Base-by-base conservation (phyloP, 768 basidiomycete species). In the Russula brevipes region DNA sequence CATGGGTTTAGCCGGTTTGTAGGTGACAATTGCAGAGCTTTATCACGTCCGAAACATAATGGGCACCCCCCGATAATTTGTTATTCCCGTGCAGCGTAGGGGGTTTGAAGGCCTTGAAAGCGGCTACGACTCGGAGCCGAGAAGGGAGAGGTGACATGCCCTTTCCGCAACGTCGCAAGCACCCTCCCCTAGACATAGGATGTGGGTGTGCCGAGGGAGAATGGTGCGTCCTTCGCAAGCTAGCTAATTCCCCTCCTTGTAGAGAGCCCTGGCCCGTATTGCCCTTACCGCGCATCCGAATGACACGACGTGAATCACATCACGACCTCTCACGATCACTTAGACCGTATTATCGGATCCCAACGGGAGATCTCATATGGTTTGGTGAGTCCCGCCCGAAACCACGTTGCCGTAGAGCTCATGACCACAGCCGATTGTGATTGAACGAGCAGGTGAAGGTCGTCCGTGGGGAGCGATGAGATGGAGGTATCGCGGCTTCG, bases 351-450 rank as follows among this genome's bases (percentile, higher is more conserved):
- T 61, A 88, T 98, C 69, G 97, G 96, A 6, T 98, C 97, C 72
- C 82, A 79, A 91, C 94, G 0, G 97, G 97, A n/a, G 97, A 99
- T 76, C 78, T 99, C 42, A 76, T 98, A 54, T 98, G 97, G 97
- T 79, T 98, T 59, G 95, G 95, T 90, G 66, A 66, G 81, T 47
- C 31, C 9, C 17, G 19, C 19, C 16, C 54, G 33, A 49, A 36
- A 51, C 30, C 61, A 42, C 35, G 49, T 55, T 38, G 58, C 42
- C 61, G 41, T 59, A 39, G 36, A n/a, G 16, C 63, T 49, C 36
- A 42, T 42, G 30, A 39, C 2, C 47, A 30, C 64, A 93, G 91
- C 89, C 89, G 17, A 85, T 93, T 80, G 19, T 85, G 92, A n/a
- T 76, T 92, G 19, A 94, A 94, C 74, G 94, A 94, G 74, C 86